A percentile compares a stretch with the other conserved stretches of the same genome.
phyloP scores from a whole-genome alignment of 176 grass and related monocot species.

The Panicum miliaceum region DNA sequence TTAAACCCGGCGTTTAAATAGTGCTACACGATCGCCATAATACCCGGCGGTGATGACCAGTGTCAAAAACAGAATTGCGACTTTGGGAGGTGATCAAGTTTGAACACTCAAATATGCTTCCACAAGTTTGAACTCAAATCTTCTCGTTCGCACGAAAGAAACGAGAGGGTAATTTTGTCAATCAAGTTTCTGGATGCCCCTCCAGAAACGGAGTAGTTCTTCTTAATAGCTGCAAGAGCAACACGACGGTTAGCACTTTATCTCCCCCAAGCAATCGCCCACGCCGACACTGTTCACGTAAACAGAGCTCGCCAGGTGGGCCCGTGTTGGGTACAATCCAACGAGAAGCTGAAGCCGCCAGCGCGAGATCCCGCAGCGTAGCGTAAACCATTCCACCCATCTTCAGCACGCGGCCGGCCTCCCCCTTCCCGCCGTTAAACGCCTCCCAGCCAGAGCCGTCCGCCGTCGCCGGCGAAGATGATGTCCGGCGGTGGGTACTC shows the following conservation, averaged over 20 bases:
- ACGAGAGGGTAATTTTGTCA: too few species aligned
- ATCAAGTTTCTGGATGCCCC: too few species aligned
- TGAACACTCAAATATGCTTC: neutral
- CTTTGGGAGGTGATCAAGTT: neutral
- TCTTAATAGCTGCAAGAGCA: neutral
- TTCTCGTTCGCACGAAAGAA: neutral
- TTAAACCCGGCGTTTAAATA: neutral
- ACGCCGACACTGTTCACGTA: neutral
- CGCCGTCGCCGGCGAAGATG: slow-evolving; percentile 62
- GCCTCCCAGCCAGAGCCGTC: neutral
- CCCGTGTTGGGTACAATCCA: slow-evolving; percentile 11
- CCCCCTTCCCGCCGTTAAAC: slow-evolving; percentile 9
- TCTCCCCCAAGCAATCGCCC: neutral
- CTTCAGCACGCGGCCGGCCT: slow-evolving; percentile 7
- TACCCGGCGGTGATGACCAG: neutral
- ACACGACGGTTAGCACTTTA: neutral
- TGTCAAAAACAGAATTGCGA: too few species aligned
- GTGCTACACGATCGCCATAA: neutral
- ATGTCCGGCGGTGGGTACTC: slow-evolving; percentile 94
- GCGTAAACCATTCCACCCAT: neutral
- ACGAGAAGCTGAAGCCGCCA: neutral
- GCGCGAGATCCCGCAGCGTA: neutral
- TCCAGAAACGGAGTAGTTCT: neutral
- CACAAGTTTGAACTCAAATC: neutral
- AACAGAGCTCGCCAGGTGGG: neutral